A percentile compares a stretch with the other conserved stretches of the same genome.
Conservation (phyloP, 495 filamentous ascomycete genomes). For the Hypoxylon fuscum region DNA sequence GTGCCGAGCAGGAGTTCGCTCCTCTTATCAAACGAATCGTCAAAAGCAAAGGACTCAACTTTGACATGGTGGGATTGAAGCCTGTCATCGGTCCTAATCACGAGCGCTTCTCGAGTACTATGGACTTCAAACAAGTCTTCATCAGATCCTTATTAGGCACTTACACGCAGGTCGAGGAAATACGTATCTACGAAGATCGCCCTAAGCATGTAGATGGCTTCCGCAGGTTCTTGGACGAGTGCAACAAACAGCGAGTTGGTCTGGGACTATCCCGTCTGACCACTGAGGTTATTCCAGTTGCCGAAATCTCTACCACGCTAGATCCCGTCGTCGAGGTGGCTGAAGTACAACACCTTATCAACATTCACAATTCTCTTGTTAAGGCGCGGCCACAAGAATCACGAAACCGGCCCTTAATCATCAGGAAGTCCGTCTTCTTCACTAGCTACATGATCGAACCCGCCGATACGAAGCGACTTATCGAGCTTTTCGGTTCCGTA, state of each 20-base stretch:
- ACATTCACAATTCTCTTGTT: constrained; percentile 75
- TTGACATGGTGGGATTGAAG: constrained; percentile 90
- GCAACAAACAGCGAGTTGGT: constrained; percentile 67
- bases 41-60: constrained; percentile 77
- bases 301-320: constrained; percentile 77
- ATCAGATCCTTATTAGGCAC: constrained; percentile 82
- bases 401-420: constrained; percentile 62
- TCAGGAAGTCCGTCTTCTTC: constrained; percentile 89
- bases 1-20: constrained; percentile 77
- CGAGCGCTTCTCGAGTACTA: constrained; percentile 78
- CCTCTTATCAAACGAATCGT: constrained; percentile 86
- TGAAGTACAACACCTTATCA: constrained; percentile 89
- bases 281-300: constrained; percentile 87
- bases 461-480: constrained; percentile 72
- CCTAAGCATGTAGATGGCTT: constrained; percentile 76
- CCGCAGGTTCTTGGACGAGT: constrained; percentile 77
- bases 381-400: constrained; percentile 37
- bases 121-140: constrained; percentile 87
- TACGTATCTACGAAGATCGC: constrained; percentile 72
- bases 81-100: constrained; percentile 81
- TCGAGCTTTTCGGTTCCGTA: constrained; percentile 70
- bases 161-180: constrained; percentile 82
- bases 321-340: constrained; percentile 84
- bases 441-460: constrained; percentile 89
- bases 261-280: constrained; percentile 66